A percentile compares a stretch with the other conserved stretches of the same genome.
phyloP scores from a whole-genome alignment of 2,329 filamentous ascomycete genomes.

The Bipolaris bicolor region DNA sequence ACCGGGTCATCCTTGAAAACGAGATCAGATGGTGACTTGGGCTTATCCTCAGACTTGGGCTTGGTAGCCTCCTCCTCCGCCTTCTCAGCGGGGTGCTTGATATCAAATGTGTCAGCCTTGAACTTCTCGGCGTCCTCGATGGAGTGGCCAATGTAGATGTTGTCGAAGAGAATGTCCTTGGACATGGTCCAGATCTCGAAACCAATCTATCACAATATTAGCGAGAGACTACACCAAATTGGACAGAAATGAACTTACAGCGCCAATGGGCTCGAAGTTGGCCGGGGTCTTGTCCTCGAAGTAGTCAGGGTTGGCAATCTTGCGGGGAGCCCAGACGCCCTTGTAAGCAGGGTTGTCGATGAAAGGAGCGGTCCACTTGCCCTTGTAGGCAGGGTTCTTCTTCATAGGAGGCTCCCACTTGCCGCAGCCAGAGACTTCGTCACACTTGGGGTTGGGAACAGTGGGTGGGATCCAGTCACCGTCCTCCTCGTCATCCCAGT shows the following conservation, averaged over 20 bases:
- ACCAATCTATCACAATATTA: slow-evolving; percentile 69
- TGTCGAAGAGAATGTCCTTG: slow-evolving; percentile 97
- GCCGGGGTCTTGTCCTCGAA: slow-evolving; percentile 96
- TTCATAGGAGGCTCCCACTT: slow-evolving; percentile 90
- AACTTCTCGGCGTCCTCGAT: slow-evolving; percentile 89
- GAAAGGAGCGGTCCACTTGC: slow-evolving; percentile 92
- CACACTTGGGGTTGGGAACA: slow-evolving; percentile 94
- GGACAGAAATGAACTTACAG: slow-evolving; percentile 66
- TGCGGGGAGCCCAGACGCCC: slow-evolving; percentile 89
- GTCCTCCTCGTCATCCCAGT: slow-evolving; percentile 99
- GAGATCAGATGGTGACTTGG: slow-evolving; percentile 75
- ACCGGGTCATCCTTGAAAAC: slow-evolving; percentile 92
- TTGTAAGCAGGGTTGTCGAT: slow-evolving; percentile 99
- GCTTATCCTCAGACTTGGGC: slow-evolving; percentile 72
- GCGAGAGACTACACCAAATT: slow-evolving; percentile 2
- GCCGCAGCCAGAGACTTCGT: slow-evolving; percentile 90
- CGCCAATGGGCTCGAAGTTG: slow-evolving; percentile 98
- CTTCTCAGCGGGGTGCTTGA: slow-evolving; percentile 86
- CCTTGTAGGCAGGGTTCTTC: slow-evolving; percentile 97
- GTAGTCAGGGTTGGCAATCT: slow-evolving; percentile 96
- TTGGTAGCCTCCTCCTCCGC: slow-evolving; percentile 77
- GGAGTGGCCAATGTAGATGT: slow-evolving; percentile 99
- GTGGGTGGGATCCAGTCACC: slow-evolving; percentile 94
- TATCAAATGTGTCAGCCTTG: slow-evolving; percentile 84
- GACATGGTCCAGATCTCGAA: slow-evolving; percentile 99